phyloP scores from a whole-genome alignment of 2,329 filamentous ascomycete genomes.

The Hypoxylon sp. region DNA sequence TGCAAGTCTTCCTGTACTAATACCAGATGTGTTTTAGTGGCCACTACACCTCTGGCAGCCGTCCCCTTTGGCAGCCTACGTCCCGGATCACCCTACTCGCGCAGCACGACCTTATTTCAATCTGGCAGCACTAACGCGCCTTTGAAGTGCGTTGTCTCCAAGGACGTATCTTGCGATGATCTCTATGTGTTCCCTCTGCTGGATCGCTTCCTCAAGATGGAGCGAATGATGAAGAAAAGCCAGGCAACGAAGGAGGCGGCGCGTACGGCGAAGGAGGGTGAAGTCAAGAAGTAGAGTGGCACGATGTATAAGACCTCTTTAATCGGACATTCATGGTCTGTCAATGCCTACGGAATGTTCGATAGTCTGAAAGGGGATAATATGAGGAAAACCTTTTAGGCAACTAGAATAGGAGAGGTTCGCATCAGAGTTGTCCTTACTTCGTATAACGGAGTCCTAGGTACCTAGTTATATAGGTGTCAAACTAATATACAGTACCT shows the following conservation, averaged over 20 bases:
- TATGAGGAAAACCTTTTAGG: neutral
- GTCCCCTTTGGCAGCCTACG: neutral
- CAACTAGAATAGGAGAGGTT: no score
- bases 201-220: neutral
- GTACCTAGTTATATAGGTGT: no score
- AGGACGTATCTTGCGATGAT: neutral
- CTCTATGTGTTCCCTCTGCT: neutral
- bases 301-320: neutral
- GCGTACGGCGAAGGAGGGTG: neutral
- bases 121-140: neutral
- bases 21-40: neutral
- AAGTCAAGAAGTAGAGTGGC: neutral
- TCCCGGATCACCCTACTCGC: neutral
- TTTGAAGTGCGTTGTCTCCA: neutral
- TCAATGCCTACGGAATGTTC: neutral
- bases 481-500: no score
- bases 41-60: neutral
- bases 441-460: no score
- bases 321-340: neutral
- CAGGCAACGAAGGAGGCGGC: neutral
- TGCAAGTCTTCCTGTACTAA: neutral
- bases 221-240: neutral
- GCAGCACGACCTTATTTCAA: conserved; percentile 1
- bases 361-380: neutral
- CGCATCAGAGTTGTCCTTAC: no score